Base-by-base conservation (phyloP, 257 asterid genomes). In the Solanum sparsipilum region DNA sequence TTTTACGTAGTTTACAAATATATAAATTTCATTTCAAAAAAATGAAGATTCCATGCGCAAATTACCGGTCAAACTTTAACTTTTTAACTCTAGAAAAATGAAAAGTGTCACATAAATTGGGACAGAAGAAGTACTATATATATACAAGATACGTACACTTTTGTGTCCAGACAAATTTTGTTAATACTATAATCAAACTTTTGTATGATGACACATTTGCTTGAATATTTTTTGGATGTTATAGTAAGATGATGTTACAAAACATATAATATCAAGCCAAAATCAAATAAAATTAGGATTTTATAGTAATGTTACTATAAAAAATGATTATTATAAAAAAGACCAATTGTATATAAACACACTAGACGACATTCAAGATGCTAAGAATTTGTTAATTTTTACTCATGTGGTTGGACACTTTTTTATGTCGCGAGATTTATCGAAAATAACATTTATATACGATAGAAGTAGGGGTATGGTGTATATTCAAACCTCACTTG, bases 401-500 rank as follows among this genome's bases (percentile, higher is more conserved):
- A 13, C 35, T 70, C 38, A 29, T 70, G 75, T 71, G 39, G 12
- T 31, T 31, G 13, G 68, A 58, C 10, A 4, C 70, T 63, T 63
- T 63, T 23, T 23, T 23, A 4, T 23, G 1, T 63, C 3, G 0
- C 1, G 71, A 23, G 2, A 4, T 23, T 2, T 9, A 10, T n/a
- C 2, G 1, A n/a, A 63, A 63, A 63, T 63, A 63, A 10, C 3
- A 0, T 63, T n/a, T 63, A n/a, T 5, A 63, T n/a, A 4, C 1
- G 16, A 63, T n/a, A 63, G 6, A 63, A 5, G 6, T 63, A 4
- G 7, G 9, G 3, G 1, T 63, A 63, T 0, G 31, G 1, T n/a
- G 15, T 2, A 4, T 2, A 58, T 20, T 21, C 27, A 58, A 7
- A 58, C 13, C 9, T 0, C 5, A 21, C 5, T 58, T 58, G 0